These are phyloP conservation scores for Diaporthe australafricana DNA, from an alignment of 2,329 filamentous ascomycete genomes.

Conservation along the genomic window DNA sequence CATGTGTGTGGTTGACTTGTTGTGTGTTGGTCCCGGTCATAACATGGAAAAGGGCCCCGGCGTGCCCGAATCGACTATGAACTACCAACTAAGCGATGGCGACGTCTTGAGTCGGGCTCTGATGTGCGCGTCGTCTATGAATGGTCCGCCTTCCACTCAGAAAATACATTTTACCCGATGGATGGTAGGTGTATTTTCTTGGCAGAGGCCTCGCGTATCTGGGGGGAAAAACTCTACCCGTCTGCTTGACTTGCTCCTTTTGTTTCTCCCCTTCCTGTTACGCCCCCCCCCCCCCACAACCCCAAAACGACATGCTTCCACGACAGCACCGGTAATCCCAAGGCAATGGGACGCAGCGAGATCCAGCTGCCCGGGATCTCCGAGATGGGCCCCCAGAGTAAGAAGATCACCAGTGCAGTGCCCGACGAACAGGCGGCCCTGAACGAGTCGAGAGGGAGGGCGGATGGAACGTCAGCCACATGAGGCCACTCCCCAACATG, in stretches of 20 bases:
- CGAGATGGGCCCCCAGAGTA: background rate
- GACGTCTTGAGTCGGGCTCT: slow-evolving; percentile 9
- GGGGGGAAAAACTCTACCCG: background rate
- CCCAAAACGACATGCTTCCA: background rate
- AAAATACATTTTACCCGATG: background rate
- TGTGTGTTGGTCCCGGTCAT: background rate
- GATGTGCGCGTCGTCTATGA: background rate
- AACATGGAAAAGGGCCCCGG: slow-evolving; percentile 4
- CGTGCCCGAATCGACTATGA: slow-evolving; percentile 6
- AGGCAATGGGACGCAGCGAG: slow-evolving; percentile 6
- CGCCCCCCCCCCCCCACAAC: too few relatives aligned
- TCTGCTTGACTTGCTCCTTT: background rate
- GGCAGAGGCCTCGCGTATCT: background rate
- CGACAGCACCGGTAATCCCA: background rate
- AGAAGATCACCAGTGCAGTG: background rate
- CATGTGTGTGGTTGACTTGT: background rate
- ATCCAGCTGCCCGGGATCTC: slow-evolving; percentile 13
- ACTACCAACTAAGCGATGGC: slow-evolving; percentile 17
- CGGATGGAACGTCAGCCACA: slow-evolving; percentile 20
- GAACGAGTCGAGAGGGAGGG: slow-evolving; percentile 18
- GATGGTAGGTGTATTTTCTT: background rate
- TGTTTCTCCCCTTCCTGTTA: background rate
- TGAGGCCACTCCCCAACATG: background rate
- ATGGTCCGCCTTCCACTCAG: background rate
- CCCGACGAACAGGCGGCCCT: slow-evolving; percentile 9